Conservation (phyloP, 2,329 filamentous ascomycete genomes). For the Penicillium frequentans region DNA sequence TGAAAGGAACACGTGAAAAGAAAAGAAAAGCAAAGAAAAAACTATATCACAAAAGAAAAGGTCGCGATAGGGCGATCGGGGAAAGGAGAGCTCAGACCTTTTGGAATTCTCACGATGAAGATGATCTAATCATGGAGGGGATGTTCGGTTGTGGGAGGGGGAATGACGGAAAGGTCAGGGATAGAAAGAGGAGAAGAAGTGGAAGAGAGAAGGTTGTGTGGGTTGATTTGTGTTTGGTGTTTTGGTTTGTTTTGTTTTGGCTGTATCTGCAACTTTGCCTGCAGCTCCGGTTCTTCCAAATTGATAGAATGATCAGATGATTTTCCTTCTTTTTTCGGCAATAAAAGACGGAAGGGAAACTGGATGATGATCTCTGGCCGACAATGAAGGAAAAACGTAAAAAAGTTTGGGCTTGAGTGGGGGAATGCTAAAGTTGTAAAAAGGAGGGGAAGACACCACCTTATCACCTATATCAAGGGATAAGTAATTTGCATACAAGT, state of each 20-base stretch:
- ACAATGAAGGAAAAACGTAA: neutral
- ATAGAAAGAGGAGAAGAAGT: neutral
- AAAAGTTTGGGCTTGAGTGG: neutral
- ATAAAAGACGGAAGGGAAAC: neutral
- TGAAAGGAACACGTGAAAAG: neutral
- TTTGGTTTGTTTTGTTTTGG: neutral
- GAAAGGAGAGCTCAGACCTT: slow-evolving; percentile 14
- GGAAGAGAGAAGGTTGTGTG: neutral
- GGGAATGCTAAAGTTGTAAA: neutral
- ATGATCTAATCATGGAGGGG: slow-evolving; percentile 14
- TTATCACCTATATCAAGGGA: neutral
- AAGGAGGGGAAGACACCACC: neutral
- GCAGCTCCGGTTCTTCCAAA: neutral
- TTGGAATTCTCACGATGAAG: neutral
- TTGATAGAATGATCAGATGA: neutral
- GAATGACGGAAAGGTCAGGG: neutral
- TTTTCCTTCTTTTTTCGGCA: neutral
- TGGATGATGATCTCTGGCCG: neutral
- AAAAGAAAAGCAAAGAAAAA: neutral
- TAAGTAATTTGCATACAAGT: neutral
- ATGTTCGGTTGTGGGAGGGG: neutral
- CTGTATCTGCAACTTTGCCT: neutral
- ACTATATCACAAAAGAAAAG: neutral
- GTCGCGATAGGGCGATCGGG: neutral
- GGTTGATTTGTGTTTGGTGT: neutral